Evolutionary conservation across 2,329 filamentous ascomycete genomes (phyloP).

Genomic region (Penicillium sp.): DNA sequence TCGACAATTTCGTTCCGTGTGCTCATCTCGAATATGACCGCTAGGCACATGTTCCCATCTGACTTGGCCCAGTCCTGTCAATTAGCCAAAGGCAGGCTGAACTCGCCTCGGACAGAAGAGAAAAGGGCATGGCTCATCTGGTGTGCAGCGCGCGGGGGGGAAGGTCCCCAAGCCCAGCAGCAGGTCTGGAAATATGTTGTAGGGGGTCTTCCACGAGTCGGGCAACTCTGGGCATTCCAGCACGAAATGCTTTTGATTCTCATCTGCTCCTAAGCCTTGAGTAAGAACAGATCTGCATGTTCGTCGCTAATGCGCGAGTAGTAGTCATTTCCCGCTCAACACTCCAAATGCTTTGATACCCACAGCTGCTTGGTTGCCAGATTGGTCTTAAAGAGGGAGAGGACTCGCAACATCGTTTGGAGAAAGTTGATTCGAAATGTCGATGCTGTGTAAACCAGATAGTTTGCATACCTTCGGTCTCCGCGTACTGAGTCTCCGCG

Average conservation of each 20-base stretch:
- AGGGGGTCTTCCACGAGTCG: conserved; percentile 39
- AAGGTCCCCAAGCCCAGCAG: conserved; percentile 42
- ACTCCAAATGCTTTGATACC: conserved; percentile 47
- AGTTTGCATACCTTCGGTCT: conserved; percentile 44
- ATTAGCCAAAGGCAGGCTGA: conserved; percentile 42
- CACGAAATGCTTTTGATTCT: conserved; percentile 40
- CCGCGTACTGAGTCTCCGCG: conserved; percentile 28
- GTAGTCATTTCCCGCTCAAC: conserved; percentile 35
- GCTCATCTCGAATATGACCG: conserved; percentile 31
- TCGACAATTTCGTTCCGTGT: conserved; percentile 38
- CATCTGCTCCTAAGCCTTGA: conserved; percentile 36
- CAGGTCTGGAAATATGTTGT: conserved; percentile 45
- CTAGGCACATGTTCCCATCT: conserved; percentile 48
- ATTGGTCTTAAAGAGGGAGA: conserved; percentile 46
- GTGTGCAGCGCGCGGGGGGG: conserved; percentile 32
- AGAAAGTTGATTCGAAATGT: conserved; percentile 42
- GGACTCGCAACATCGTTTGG: conserved; percentile 45
- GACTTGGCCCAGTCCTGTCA: conserved; percentile 44
- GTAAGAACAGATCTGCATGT: conserved; percentile 38
- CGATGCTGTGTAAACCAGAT: conserved; percentile 41
- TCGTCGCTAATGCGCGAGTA: conserved; percentile 39
- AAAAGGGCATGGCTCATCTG: conserved; percentile 41
- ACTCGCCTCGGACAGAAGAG: conserved; percentile 33
- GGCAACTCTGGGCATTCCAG: conserved; percentile 39
- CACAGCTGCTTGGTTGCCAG: conserved; percentile 48